Evolutionary conservation across 2,329 filamentous ascomycete species (phyloP).

Genomic region (Colletotrichum scovillei): DNA sequence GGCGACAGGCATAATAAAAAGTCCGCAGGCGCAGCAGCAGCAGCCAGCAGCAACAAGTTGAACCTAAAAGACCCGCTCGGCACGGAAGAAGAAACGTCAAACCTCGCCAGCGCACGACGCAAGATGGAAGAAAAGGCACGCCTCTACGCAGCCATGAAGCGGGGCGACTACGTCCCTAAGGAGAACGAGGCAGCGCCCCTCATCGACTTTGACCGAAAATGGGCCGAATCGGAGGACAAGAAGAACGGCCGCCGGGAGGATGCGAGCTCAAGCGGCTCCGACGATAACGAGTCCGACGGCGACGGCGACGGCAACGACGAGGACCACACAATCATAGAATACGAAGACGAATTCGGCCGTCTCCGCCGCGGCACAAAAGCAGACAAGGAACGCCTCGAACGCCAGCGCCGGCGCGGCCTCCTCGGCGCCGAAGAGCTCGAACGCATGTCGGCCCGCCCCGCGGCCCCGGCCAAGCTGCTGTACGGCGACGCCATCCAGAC

Average conservation of each 20-base stretch:
- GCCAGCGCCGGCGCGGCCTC: slow-evolving; percentile 62
- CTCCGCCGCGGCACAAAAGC: slow-evolving; percentile 77
- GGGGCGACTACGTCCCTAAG: slow-evolving; percentile 81
- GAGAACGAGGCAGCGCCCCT: slow-evolving; percentile 75
- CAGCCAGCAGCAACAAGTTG: slow-evolving; percentile 55
- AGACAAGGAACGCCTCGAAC: slow-evolving; percentile 73
- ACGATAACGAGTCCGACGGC: slow-evolving; percentile 53
- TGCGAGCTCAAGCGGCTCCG: slow-evolving; percentile 52
- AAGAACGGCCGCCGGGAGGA: slow-evolving; percentile 68
- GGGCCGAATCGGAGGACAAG: slow-evolving; percentile 76
- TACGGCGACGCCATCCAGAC: slow-evolving; percentile 88
- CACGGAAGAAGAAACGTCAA: slow-evolving; percentile 72
- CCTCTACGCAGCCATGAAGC: slow-evolving; percentile 89
- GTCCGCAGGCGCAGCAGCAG: slow-evolving; percentile 41
- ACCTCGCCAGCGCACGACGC: slow-evolving; percentile 77
- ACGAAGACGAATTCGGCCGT: slow-evolving; percentile 93
- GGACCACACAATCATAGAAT: slow-evolving; percentile 78
- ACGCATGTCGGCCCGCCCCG: slow-evolving; percentile 75
- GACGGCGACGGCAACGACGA: slow-evolving; percentile 50
- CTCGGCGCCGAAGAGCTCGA: slow-evolving; percentile 72
- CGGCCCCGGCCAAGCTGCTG: slow-evolving; percentile 77
- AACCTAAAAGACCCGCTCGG: slow-evolving; percentile 63
- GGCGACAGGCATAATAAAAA: slow-evolving; percentile 68
- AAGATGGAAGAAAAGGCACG: slow-evolving; percentile 92
- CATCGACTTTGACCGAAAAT: slow-evolving; percentile 96